A percentile compares a stretch with the other conserved stretches of the same genome.
Conservation (phyloP, 2,329 filamentous ascomycete species). For the Fusarium nodosum region DNA sequence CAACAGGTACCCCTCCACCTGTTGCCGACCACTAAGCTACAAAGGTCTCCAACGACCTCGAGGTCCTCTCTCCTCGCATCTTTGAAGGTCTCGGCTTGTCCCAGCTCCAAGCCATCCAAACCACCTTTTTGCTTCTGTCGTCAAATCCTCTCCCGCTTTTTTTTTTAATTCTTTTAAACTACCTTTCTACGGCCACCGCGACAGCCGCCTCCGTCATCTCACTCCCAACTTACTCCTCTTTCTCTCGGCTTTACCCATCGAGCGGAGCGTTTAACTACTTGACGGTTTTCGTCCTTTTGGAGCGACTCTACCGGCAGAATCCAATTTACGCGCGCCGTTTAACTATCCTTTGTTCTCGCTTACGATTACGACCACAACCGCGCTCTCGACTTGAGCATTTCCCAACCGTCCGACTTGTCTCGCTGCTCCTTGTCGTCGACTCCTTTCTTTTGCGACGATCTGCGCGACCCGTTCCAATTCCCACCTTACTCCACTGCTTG, state of each 20-base stretch:
- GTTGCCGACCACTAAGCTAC: conserved; percentile 39
- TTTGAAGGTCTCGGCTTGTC: conserved; percentile 33
- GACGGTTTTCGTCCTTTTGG: conserved; percentile 15
- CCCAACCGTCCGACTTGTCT: conserved; percentile 20
- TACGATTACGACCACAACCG: conserved; percentile 27
- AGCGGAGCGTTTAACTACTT: conserved; percentile 16
- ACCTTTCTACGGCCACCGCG: conserved; percentile 28
- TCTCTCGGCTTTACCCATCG: conserved; percentile 24
- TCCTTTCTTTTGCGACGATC: conserved; percentile 22
- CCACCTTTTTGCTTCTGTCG: conserved; percentile 33
- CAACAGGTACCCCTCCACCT: conserved; percentile 37
- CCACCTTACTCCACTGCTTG: conserved; percentile 17
- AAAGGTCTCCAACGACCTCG: conserved; percentile 40
- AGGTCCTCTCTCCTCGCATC: conserved; percentile 31
- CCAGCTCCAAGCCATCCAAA: conserved; percentile 35
- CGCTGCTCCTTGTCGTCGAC: background rate
- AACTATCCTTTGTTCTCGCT: conserved; percentile 42
- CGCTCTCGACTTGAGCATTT: conserved; percentile 26
- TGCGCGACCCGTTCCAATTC: conserved; percentile 29
- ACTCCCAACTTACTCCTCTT: conserved; percentile 20
- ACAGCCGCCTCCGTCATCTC: conserved; percentile 43
- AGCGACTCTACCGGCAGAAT: conserved; percentile 26
- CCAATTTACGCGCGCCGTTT: conserved; percentile 28
- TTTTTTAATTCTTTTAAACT: conserved; percentile 22
- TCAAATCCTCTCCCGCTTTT: conserved; percentile 40